Base-by-base conservation (phyloP, 768 basidiomycete genomes). In the Pseudohyphozyma bogoriensis region DNA sequence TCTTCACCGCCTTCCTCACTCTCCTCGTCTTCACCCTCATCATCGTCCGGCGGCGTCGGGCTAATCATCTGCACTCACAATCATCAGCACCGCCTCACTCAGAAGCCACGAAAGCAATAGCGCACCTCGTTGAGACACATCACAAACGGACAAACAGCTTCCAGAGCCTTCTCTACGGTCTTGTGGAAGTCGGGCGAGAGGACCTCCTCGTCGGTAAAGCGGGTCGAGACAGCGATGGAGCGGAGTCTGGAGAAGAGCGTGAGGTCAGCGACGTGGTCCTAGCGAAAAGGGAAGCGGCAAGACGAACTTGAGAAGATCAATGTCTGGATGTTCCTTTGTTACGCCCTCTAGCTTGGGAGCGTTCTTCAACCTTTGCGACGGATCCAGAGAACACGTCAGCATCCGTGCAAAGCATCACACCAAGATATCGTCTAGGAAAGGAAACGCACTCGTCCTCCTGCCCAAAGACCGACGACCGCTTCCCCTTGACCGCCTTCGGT, bases 291-390 rank as follows among this genome's bases (percentile, higher is more conserved):
- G 89, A 82, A 22, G 84, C 83, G 29, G 89, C n/a, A 82, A 62
- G 87, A 85, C 73, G 87, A 88, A 65, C 65, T 66, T 66, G 63
- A 99, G 75, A 52, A 97, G 75, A 72, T 93, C 92, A 65, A 99
- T 96, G 71, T 96, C 89, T 73, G 85, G 87, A 71, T 96, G 90
- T 33, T 79, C 79, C 74, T 90, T 97, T 54, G 81, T 81, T 12
- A 93, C 75, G 0, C 90, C 92, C 70, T 65, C 57, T 6, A 70
- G 50, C 52, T 95, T 96, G 1, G 92, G 92, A 8, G 90, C 88
- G 0, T 82, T 83, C 76, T 95, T 96, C 33, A 95, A 76, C 28
- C 51, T 52, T 32, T 20, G 51, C 24, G 16, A 18, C n/a, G n/a
- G n/a, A n/a, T n/a, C n/a, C n/a, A n/a, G n/a, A n/a, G n/a, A 28